A percentile compares a stretch with the other conserved stretches of the same genome.
phyloP scores from a whole-genome alignment of 768 basidiomycete genomes.

The Boletus fagicola region DNA sequence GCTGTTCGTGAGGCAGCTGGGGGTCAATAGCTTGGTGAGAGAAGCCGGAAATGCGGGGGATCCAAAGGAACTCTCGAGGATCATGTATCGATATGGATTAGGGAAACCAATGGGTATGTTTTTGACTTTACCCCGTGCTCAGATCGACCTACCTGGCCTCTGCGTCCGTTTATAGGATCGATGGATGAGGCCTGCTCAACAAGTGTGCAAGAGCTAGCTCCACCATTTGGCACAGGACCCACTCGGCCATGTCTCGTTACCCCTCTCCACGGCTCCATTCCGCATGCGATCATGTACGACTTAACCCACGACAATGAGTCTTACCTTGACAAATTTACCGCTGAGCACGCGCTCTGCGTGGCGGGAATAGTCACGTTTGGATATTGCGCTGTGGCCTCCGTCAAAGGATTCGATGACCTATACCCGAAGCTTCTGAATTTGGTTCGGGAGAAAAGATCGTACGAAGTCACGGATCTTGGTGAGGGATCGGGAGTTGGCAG shows the following conservation, averaged over 20 bases:
- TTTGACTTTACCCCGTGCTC: neutral
- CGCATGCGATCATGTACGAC: constrained; percentile 94
- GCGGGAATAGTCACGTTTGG: constrained; percentile 93
- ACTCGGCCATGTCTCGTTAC: constrained; percentile 69
- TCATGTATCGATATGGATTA: constrained; percentile 87
- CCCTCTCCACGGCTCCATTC: constrained; percentile 79
- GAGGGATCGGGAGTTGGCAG: constrained; percentile 56
- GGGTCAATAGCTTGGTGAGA: constrained; percentile 90
- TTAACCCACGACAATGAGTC: constrained; percentile 98
- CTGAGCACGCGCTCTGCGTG: constrained; percentile 93
- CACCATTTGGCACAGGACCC: constrained; percentile 82
- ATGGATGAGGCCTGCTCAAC: constrained; percentile 91
- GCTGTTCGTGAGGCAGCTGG: constrained; percentile 86
- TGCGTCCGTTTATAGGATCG: constrained; percentile 53
- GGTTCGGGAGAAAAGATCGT: constrained; percentile 78
- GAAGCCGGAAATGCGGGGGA: constrained; percentile 93
- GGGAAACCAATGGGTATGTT: constrained; percentile 85
- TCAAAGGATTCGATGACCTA: constrained; percentile 96
- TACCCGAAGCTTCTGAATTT: constrained; percentile 94
- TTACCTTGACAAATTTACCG: constrained; percentile 82
- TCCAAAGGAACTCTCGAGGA: constrained; percentile 84
- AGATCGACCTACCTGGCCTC: neutral
- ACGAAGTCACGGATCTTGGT: constrained; percentile 63
- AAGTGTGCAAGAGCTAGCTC: constrained; percentile 68
- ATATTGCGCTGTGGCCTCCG: constrained; percentile 83